Evolutionary conservation across 352 stramenopile genomes (phyloP).

Genomic region (Globisporangium emineosum): DNA sequence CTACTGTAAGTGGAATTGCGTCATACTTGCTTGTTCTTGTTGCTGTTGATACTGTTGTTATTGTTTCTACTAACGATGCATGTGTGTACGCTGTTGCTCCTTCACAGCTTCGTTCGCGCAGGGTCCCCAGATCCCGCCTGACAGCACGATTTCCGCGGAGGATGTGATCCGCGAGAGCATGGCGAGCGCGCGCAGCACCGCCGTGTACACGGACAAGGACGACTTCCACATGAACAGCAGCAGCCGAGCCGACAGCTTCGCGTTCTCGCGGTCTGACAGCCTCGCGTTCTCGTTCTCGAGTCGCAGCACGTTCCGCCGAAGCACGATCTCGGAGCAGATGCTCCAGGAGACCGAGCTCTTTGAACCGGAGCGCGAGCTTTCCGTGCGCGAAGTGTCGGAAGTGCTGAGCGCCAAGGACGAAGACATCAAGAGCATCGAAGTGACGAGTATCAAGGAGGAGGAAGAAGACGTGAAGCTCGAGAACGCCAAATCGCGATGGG

Average conservation of each 20-base stretch:
- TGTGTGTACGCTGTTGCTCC: not conserved
- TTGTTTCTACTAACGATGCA: not conserved
- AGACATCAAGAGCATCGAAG: constrained; percentile 64
- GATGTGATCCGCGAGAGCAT: constrained; percentile 86
- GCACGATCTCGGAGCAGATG: constrained; percentile 84
- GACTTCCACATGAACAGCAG: constrained; percentile 39
- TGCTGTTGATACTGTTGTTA: not conserved
- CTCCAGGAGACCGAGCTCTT: constrained; percentile 81
- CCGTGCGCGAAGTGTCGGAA: constrained; percentile 65
- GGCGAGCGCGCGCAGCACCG: constrained; percentile 70
- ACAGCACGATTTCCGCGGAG: constrained; percentile 82
- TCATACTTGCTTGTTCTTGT: not conserved
- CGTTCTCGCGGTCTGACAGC: constrained; percentile 46
- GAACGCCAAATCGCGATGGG: constrained; percentile 80
- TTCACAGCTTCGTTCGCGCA: constrained; percentile 46
- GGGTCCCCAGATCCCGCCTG: constrained; percentile 65
- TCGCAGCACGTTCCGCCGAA: constrained; percentile 74
- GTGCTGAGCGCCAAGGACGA: constrained; percentile 63
- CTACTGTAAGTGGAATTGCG: constrained; percentile 33
- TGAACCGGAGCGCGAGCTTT: constrained; percentile 77
- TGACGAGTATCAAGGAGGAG: constrained; percentile 85
- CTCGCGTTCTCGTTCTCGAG: constrained; percentile 68
- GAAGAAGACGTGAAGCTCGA: constrained; percentile 81
- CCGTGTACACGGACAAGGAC: constrained; percentile 68
- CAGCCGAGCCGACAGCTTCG: constrained; percentile 36